A percentile compares a stretch with the other conserved stretches of the same genome.
These are phyloP conservation scores for Alternaria alternata DNA, from an alignment of 2,329 filamentous ascomycete genomes.

Conservation along the genomic window DNA sequence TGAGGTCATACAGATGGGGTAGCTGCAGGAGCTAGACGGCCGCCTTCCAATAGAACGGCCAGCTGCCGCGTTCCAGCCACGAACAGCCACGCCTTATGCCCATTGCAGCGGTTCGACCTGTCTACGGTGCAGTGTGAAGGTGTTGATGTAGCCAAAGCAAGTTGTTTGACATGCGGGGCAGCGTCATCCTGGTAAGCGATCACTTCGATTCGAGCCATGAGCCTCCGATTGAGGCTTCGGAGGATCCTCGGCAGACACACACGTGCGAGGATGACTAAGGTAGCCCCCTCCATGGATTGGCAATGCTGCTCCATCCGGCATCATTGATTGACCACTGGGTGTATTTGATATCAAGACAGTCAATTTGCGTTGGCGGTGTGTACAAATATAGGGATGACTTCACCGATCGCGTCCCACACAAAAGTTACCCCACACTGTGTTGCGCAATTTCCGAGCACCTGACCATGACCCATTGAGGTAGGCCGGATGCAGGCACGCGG, in stretches of 20 bases:
- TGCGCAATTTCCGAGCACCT: conserved; percentile 6
- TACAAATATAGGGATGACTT: conserved; percentile 16
- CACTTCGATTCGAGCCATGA: not conserved
- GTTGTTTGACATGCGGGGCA: conserved; percentile 14
- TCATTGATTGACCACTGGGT: not conserved
- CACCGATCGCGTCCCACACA: conserved; percentile 7
- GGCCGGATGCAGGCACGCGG: conserved; percentile 13
- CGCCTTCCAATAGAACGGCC: conserved; percentile 26
- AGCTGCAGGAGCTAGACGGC: conserved; percentile 26
- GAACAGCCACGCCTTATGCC: conserved; percentile 19
- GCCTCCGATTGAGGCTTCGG: not conserved
- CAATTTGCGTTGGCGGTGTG: not conserved
- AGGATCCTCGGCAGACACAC: not conserved
- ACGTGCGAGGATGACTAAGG: not conserved
- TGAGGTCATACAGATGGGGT: conserved; percentile 26
- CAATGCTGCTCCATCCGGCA: not conserved
- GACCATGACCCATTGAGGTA: conserved; percentile 11
- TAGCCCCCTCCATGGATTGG: not conserved
- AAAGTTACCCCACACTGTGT: conserved; percentile 17
- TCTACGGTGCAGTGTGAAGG: conserved; percentile 4
- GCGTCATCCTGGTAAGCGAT: conserved; percentile 19
- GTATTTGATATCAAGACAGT: not conserved
- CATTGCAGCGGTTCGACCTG: conserved; percentile 20
- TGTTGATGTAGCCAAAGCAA: conserved; percentile 2
- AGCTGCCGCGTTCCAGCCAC: conserved; percentile 15